Evolutionary conservation across 331 rosid genomes (phyloP).

Genomic region (Ulmus americana): DNA sequence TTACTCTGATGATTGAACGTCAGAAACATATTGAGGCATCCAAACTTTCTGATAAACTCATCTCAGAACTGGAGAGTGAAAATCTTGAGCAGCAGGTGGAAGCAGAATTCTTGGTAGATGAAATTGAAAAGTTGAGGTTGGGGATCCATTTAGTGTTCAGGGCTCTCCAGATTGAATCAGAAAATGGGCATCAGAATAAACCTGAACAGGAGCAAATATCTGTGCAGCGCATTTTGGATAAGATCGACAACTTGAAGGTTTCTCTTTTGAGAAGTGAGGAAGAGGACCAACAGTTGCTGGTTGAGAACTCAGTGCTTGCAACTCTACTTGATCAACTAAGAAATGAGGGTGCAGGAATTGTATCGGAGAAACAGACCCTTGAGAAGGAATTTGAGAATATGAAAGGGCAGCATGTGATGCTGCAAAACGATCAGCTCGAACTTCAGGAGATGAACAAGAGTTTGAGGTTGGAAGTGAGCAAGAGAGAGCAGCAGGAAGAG

Average conservation of each 20-base stretch:
- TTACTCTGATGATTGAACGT: slow-evolving; percentile 51
- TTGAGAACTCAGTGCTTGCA: slow-evolving; percentile 61
- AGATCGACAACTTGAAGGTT: slow-evolving; percentile 46
- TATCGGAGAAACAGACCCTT: slow-evolving; percentile 41
- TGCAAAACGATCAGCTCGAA: slow-evolving; percentile 48
- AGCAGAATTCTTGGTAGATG: slow-evolving; percentile 65
- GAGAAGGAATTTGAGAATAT: slow-evolving; percentile 46
- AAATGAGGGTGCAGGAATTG: slow-evolving; percentile 41
- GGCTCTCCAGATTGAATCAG: slow-evolving; percentile 60
- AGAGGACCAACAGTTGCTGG: slow-evolving; percentile 55
- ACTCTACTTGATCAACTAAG: slow-evolving; percentile 54
- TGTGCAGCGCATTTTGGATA: slow-evolving; percentile 47
- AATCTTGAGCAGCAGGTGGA: slow-evolving; percentile 87
- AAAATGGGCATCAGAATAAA: slow-evolving; percentile 33
- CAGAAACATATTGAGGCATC: slow-evolving; percentile 63
- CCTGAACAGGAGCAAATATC: slow-evolving; percentile 43
- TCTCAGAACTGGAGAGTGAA: slow-evolving; percentile 80
- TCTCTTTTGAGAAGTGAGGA: slow-evolving; percentile 53
- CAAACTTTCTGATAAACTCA: slow-evolving; percentile 54
- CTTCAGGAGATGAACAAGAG: slow-evolving; percentile 48
- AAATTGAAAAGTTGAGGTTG: slow-evolving; percentile 57
- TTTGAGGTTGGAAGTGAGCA: slow-evolving; percentile 45
- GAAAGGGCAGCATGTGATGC: slow-evolving; percentile 35
- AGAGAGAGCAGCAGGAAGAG: slow-evolving; percentile 45
- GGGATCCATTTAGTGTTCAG: slow-evolving; percentile 55